A percentile compares a stretch with the other conserved stretches of the same genome.
These are phyloP conservation scores for Echinochloa phyllopogon DNA, from an alignment of 176 grass and related monocot genomes.

Conservation along the genomic window DNA sequence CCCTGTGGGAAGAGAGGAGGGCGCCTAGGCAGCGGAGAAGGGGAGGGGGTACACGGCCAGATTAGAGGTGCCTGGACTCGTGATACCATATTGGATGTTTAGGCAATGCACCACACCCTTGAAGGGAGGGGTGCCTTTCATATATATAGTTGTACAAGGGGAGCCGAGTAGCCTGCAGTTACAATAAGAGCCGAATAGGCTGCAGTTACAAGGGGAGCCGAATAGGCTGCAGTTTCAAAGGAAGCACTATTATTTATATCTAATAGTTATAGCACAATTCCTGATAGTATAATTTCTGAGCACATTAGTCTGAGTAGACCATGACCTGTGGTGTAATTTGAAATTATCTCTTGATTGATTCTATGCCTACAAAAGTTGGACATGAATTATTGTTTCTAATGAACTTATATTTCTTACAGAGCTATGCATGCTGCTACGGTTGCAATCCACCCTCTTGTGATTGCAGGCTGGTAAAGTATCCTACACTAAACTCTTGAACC, in stretches of 20 bases:
- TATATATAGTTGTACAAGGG: too few species aligned
- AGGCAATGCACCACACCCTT: too few species aligned
- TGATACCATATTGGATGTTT: too few species aligned
- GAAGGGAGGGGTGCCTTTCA: too few species aligned
- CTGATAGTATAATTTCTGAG: slow-evolving; percentile 22
- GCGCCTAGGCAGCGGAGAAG: too few species aligned
- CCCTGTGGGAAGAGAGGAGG: too few species aligned
- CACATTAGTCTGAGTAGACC: background rate
- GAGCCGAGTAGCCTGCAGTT: too few species aligned
- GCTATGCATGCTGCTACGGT: slow-evolving; percentile 94
- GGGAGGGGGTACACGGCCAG: too few species aligned
- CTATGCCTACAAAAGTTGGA: background rate
- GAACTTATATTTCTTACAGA: slow-evolving; percentile 55
- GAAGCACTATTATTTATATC: background rate
- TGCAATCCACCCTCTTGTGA: slow-evolving; percentile 93
- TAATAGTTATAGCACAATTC: background rate
- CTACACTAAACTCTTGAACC: slow-evolving; percentile 10
- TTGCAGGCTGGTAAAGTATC: slow-evolving; percentile 90
- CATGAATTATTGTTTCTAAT: slow-evolving; percentile 24
- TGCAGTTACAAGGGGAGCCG: too few species aligned
- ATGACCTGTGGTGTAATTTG: slow-evolving; percentile 7
- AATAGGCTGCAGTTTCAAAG: background rate
- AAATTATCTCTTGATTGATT: slow-evolving; percentile 18
- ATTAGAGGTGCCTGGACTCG: too few species aligned
- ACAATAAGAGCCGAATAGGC: background rate